These are phyloP conservation scores for Chlorella sorokiniana DNA, from an alignment of 139 green algal genomes.

Conservation along the genomic window DNA sequence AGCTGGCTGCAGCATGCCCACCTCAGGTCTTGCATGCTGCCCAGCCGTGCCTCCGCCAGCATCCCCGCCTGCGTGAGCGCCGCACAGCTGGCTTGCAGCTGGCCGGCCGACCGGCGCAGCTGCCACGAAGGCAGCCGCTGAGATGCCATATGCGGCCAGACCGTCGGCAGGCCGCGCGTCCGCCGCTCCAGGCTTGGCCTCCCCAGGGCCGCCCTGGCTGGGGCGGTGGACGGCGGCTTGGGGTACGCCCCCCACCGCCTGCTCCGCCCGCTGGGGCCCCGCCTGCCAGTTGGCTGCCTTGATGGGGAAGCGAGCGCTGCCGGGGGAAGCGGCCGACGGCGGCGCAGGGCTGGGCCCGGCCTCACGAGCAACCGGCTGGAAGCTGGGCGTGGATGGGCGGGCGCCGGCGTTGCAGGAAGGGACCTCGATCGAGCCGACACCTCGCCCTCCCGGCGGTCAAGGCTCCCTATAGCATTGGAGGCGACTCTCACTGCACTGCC, in stretches of 20 bases:
- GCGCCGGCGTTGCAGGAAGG: background rate
- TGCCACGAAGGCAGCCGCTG: slow-evolving; percentile 5
- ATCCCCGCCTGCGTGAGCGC: background rate
- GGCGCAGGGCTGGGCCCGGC: background rate
- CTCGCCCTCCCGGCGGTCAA: background rate
- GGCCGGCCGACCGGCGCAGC: background rate
- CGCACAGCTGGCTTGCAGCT: background rate
- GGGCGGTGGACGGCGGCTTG: slow-evolving; percentile 13
- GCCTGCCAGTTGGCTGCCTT: background rate
- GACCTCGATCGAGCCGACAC: background rate
- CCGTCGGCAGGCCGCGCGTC: background rate
- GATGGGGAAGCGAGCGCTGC: slow-evolving; percentile 2
- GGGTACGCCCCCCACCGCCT: slow-evolving; percentile 11
- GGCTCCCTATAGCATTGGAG: background rate
- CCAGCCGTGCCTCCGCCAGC: slow-evolving; percentile 1
- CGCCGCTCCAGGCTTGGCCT: background rate
- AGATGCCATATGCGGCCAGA: slow-evolving; percentile 27
- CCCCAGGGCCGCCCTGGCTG: slow-evolving; percentile 3
- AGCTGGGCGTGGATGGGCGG: slow-evolving; percentile 29
- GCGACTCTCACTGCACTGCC: background rate
- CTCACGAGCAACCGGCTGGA: slow-evolving; percentile 15
- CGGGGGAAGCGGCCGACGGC: background rate
- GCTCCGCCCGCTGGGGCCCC: background rate
- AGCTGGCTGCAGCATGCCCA: background rate
- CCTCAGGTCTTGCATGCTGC: slow-evolving; percentile 9